phyloP scores from a whole-genome alignment of 1,139 yeast genomes.

The Lodderomyces elongisporus region DNA sequence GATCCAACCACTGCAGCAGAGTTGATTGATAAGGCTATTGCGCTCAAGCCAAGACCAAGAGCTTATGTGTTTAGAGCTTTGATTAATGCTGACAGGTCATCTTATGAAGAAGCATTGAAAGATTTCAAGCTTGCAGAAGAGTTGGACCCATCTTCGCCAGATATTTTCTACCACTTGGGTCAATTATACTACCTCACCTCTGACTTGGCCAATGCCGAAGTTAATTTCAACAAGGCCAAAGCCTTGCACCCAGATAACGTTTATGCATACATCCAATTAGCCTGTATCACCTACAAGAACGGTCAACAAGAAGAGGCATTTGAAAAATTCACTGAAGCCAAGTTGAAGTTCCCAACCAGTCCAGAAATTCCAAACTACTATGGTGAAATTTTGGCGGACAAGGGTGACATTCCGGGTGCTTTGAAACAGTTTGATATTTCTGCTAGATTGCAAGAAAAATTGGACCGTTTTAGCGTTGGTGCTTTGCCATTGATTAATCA shows the following conservation, averaged over 20 bases:
- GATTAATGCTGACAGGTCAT: conserved; percentile 74
- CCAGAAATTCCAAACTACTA: conserved; percentile 94
- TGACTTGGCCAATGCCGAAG: conserved; percentile 68
- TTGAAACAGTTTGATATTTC: conserved; percentile 83
- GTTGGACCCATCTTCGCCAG: conserved; percentile 68
- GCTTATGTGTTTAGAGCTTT: conserved; percentile 81
- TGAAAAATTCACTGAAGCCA: conserved; percentile 68
- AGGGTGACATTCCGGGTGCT: conserved; percentile 69
- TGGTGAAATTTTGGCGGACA: conserved; percentile 89
- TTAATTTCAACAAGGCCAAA: conserved; percentile 72
- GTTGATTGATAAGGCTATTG: conserved; percentile 60
- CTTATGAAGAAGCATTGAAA: conserved; percentile 55
- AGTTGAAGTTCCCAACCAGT: conserved; percentile 72
- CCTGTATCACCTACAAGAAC: conserved; percentile 85
- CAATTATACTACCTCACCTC: conserved; percentile 83
- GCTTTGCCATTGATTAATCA: conserved; percentile 88
- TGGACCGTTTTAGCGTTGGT: conserved; percentile 63
- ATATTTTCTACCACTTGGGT: conserved; percentile 90
- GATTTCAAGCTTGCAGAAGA: conserved; percentile 73
- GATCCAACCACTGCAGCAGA: conserved; percentile 59
- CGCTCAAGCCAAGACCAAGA: conserved; percentile 71
- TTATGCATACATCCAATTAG: conserved; percentile 85
- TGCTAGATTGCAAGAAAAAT: conserved; percentile 70
- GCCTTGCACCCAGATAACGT: conserved; percentile 71
- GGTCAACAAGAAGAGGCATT: conserved; percentile 60